These are phyloP conservation scores for Monosporascus sp. DNA, from an alignment of 2,329 filamentous ascomycete species.

Conservation along the genomic window DNA sequence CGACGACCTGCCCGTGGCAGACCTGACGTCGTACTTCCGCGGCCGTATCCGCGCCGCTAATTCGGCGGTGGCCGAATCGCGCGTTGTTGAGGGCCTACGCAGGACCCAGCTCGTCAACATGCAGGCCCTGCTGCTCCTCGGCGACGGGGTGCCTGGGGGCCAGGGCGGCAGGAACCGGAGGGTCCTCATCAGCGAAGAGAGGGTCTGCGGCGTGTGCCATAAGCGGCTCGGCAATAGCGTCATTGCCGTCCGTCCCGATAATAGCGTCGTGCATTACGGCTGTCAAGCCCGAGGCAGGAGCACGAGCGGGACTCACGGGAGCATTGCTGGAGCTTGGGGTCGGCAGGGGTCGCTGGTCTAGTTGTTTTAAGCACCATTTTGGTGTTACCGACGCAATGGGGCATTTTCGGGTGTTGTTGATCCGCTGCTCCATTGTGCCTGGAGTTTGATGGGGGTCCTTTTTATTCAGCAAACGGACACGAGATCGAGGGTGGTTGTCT, in stretches of 20 bases:
- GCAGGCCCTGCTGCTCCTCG: constrained; percentile 68
- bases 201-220: constrained; percentile 87
- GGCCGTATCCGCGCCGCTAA: constrained; percentile 86
- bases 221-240: constrained; percentile 90
- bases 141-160: constrained; percentile 52
- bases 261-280: constrained; percentile 74
- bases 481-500: too few species aligned
- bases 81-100: constrained; percentile 70
- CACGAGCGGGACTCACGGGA: constrained; percentile 30
- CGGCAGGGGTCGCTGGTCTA: constrained; percentile 12
- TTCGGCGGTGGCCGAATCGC: constrained; percentile 71
- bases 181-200: constrained; percentile 80
- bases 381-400: too few species aligned
- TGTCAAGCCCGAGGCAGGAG: constrained; percentile 51
- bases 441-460: too few species aligned
- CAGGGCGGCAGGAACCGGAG: constrained; percentile 54
- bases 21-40: constrained; percentile 86
- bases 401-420: too few species aligned
- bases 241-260: constrained; percentile 83
- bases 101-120: constrained; percentile 75
- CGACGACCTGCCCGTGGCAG: constrained; percentile 66
- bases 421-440: too few species aligned
- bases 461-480: too few species aligned
- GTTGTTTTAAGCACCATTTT: too few species aligned
- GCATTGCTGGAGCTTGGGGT: constrained; percentile 25